phyloP scores from a whole-genome alignment of 352 stramenopile species.

The Pythium aphanidermatum region DNA sequence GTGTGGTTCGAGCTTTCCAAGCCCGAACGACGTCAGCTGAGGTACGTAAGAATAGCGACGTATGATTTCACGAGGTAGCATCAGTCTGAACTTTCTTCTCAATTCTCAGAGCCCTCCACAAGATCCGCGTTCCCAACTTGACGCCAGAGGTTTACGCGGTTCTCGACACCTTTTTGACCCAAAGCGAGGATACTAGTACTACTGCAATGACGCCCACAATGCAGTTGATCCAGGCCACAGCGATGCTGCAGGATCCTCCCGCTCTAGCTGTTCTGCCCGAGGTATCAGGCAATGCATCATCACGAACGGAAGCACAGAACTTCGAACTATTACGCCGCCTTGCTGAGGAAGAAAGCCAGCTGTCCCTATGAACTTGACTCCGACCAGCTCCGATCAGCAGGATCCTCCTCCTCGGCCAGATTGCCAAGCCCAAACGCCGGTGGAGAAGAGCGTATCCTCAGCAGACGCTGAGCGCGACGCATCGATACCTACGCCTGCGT shows the following conservation, averaged over 20 bases:
- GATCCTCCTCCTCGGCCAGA: no score
- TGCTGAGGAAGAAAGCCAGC: conserved; percentile 18
- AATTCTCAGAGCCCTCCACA: conserved; percentile 17
- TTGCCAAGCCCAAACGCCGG: no score
- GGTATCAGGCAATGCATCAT: background rate
- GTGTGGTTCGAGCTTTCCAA: conserved; percentile 59
- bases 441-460: background rate
- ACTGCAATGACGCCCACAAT: no score
- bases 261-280: no score
- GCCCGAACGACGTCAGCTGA: conserved; percentile 35
- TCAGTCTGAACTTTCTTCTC: background rate
- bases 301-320: background rate
- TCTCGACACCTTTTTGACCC: conserved; percentile 41
- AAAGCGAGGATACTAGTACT: background rate
- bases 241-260: no score
- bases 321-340: conserved; percentile 16
- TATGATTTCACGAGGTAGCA: no score
- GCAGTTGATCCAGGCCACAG: no score
- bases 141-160: conserved; percentile 46
- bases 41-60: no score
- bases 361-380: no score
- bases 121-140: conserved; percentile 44
- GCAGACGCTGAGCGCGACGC: background rate
- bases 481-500: no score
- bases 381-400: no score